Evolutionary conservation across 1,139 yeast species (phyloP).

Genomic region (Zygosaccharomyces sapae): DNA sequence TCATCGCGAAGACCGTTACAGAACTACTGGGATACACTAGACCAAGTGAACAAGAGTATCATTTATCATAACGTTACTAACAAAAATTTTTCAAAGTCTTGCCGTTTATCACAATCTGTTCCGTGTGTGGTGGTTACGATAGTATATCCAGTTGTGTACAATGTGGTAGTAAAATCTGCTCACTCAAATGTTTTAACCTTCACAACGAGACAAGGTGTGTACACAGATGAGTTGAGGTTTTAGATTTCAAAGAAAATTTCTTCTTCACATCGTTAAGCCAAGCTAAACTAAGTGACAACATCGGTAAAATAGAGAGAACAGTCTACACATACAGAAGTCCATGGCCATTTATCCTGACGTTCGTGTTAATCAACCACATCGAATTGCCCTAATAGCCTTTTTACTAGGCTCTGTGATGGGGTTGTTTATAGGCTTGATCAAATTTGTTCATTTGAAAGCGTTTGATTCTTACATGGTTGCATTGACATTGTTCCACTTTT

Average conservation of each 20-base stretch:
- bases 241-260: neutral
- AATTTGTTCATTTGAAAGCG: constrained; percentile 35
- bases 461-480: constrained; percentile 49
- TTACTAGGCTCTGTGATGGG: constrained; percentile 43
- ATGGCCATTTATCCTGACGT: constrained; percentile 7
- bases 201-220: constrained; percentile 36
- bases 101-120: constrained; percentile 34
- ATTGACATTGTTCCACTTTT: constrained; percentile 63
- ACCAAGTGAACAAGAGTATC: constrained; percentile 31
- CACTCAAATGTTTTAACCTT: constrained; percentile 31
- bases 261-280: no score
- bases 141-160: constrained; percentile 35
- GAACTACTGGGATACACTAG: constrained; percentile 34
- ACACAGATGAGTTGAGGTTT: constrained; percentile 13
- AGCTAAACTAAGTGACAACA: no score
- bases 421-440: constrained; percentile 33
- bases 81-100: constrained; percentile 34
- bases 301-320: no score
- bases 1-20: constrained; percentile 31
- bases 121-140: constrained; percentile 35
- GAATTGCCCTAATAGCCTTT: constrained; percentile 41
- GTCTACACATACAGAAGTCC: neutral
- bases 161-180: constrained; percentile 35
- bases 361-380: constrained; percentile 36
- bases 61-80: constrained; percentile 34